These are phyloP conservation scores for Serendipita vermifera DNA, from an alignment of 768 basidiomycete species.

Conservation along the genomic window DNA sequence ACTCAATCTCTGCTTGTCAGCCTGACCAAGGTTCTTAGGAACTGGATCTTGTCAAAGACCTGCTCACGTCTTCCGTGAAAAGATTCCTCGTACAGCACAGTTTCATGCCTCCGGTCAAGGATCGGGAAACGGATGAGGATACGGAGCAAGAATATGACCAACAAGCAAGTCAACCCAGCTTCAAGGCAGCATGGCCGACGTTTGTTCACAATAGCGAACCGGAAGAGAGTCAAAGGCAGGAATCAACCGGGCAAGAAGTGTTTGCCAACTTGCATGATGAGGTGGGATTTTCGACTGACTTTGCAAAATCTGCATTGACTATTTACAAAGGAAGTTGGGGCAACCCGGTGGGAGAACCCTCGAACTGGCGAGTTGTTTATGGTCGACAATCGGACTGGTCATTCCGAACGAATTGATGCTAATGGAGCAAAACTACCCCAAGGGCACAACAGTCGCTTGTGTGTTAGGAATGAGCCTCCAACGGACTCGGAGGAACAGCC, in stretches of 20 bases:
- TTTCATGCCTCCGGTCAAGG: constrained; percentile 30
- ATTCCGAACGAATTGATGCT: constrained; percentile 39
- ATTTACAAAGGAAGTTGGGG: constrained; percentile 16
- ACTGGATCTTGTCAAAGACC: constrained; percentile 36
- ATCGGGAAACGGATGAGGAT: constrained; percentile 8
- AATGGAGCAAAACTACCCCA: constrained; percentile 15
- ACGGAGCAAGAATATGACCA: constrained; percentile 27
- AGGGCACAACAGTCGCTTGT: constrained; percentile 10
- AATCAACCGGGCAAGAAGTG: neutral
- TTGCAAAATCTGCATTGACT: neutral
- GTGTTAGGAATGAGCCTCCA: constrained; percentile 12
- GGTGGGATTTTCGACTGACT: neutral
- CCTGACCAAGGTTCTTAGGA: constrained; percentile 33
- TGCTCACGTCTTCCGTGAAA: constrained; percentile 47
- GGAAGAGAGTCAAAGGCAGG: constrained; percentile 28
- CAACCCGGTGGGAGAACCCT: constrained; percentile 51
- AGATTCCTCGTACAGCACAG: constrained; percentile 52
- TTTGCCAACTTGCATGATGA: neutral
- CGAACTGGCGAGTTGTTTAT: constrained; percentile 42
- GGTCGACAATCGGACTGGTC: constrained; percentile 57
- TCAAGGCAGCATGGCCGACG: too few species aligned
- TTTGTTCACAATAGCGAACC: too few species aligned
- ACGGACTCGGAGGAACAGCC: neutral
- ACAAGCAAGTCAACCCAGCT: too few species aligned
- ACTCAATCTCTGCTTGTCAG: constrained; percentile 10